phyloP scores from a whole-genome alignment of 257 asterid genomes.

The Solanum commersonii region DNA sequence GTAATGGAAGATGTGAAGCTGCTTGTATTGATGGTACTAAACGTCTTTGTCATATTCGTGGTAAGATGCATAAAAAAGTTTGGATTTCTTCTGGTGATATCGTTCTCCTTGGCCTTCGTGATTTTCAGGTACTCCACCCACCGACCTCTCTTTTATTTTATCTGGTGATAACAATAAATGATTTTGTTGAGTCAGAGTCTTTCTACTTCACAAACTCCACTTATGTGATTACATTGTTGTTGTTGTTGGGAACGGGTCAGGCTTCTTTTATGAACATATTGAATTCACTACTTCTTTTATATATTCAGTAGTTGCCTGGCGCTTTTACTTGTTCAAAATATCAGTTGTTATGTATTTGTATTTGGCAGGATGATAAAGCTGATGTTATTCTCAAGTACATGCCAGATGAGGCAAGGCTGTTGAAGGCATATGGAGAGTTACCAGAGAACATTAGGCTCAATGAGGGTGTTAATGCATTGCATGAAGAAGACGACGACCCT shows the following conservation, averaged over 20 bases:
- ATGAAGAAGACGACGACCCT: constrained; percentile 52
- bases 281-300: no score
- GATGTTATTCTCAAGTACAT: constrained; percentile 84
- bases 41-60: constrained; percentile 85
- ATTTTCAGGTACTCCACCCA: constrained; percentile 40
- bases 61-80: constrained; percentile 93
- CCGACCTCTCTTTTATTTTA: no score
- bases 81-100: constrained; percentile 95
- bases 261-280: no score
- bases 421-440: constrained; percentile 89
- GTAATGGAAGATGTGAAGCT: constrained; percentile 91
- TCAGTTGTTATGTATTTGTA: not conserved
- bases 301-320: not conserved
- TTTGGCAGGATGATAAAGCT: constrained; percentile 76
- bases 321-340: no score
- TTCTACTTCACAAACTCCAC: no score
- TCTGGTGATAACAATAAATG: no score
- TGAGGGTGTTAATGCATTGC: constrained; percentile 48
- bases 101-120: constrained; percentile 89
- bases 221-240: no score
- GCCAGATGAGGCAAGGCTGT: constrained; percentile 83
- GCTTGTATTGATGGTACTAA: constrained; percentile 71
- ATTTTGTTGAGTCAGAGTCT: no score
- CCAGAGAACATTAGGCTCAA: constrained; percentile 76
- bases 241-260: no score